Base-by-base conservation (phyloP, 1,139 yeast species). In the Williopsis jadinii region DNA sequence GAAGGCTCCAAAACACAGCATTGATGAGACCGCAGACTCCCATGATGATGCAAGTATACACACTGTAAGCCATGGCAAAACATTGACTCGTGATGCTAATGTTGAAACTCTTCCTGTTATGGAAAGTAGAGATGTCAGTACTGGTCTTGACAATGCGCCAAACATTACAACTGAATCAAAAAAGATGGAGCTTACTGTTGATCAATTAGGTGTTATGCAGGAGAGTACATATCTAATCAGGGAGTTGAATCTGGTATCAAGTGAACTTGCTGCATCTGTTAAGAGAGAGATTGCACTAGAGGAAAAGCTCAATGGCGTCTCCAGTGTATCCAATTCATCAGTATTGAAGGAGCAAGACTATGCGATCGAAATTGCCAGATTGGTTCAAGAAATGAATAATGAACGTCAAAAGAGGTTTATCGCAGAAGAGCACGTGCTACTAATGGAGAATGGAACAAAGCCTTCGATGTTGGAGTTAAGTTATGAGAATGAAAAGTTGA, bases 241-340 rank as follows among this genome's bases (percentile, higher is more conserved):
- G 46, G 92, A 84, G 56, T 61, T 84, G 38, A 82, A 80, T 46
- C 57, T 81, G 30, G 80, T 84, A 1, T 80, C 90, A 2, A 73
- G 75, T 15, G 94, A 84, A 54, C 66, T 84, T 39, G 90, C 88
- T 0, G 74, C 77, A 19, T 79, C 88, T 0, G 80, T 84, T 39
- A 73, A 75, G 40, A 66, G 92, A 38, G 94, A 84, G 58, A 65
- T 82, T 26, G 60, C 66, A 9, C 57, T 83, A 35, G 88, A 81
- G 53, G 65, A 66, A 41, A 66, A 64, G 39, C 46, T 80, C n/a
- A 60, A 51, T 4, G 44, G 39, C 6, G 39, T 14, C 36, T 45
- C n/a, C 24, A 39, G 28, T 28, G 38, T 11, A 36, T 47, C 19
- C 42, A 52, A 33, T 26, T 50, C 14, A 37, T 5, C 45, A 11